Conservation (phyloP, 2,329 filamentous ascomycete species). For the Hymenoscyphus linearis region DNA sequence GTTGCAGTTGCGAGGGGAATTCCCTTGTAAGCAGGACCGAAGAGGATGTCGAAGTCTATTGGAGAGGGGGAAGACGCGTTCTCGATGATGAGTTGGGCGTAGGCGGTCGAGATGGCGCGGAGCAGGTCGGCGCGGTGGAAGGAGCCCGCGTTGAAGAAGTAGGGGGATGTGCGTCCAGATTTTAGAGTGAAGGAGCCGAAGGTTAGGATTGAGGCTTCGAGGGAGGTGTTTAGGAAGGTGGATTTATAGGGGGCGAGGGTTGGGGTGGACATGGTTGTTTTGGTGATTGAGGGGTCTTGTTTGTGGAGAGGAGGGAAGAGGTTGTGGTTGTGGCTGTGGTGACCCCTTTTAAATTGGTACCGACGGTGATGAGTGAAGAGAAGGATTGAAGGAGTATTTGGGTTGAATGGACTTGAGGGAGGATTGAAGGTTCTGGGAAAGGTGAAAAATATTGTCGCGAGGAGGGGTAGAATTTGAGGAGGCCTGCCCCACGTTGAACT, state of each 20-base stretch:
- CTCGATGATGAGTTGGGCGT: constrained; percentile 59
- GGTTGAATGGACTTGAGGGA: neutral
- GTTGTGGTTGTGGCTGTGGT: neutral
- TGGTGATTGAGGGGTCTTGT: neutral
- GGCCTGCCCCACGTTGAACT: neutral
- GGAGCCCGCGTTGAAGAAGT: constrained; percentile 95
- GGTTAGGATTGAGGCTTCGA: constrained; percentile 65
- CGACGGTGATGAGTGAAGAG: neutral
- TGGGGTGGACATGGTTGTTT: constrained; percentile 15
- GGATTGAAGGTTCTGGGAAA: neutral
- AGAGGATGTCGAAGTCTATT: constrained; percentile 74
- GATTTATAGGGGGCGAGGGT: constrained; percentile 60
- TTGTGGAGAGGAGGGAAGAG: neutral
- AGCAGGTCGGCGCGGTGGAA: constrained; percentile 80
- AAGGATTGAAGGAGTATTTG: neutral
- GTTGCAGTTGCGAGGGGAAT: constrained; percentile 83
- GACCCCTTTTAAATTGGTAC: neutral
- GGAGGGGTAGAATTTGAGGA: neutral
- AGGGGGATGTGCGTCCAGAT: constrained; percentile 84
- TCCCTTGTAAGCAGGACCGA: constrained; percentile 94
- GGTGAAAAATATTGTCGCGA: neutral
- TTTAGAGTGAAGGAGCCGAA: constrained; percentile 88
- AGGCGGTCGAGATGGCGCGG: constrained; percentile 72
- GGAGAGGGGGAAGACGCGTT: constrained; percentile 36
- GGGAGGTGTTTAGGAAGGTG: constrained; percentile 64